Conservation (phyloP, 768 basidiomycete species). For the Filobasidium floriforme region DNA sequence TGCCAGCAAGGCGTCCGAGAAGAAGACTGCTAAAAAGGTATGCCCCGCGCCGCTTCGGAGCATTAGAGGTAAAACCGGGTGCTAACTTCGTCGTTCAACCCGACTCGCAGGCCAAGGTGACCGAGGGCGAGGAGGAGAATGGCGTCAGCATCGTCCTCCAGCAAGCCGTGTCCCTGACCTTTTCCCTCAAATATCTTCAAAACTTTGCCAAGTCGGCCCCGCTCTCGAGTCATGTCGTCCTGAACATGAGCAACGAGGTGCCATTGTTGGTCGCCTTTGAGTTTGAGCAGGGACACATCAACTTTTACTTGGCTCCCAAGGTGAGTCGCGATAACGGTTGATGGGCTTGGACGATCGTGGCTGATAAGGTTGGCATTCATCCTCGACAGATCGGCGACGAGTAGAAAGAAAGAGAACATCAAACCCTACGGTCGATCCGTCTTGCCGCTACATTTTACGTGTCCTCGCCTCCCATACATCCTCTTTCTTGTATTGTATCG, state of each 20-base stretch:
- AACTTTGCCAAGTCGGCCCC: constrained; percentile 88
- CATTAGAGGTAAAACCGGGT: background rate
- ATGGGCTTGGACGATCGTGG: background rate
- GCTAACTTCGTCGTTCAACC: too few relatives aligned
- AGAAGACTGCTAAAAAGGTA: constrained; percentile 34
- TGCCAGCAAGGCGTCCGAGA: constrained; percentile 6
- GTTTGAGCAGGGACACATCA: constrained; percentile 78
- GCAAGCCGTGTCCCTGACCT: constrained; percentile 79
- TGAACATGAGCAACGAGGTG: constrained; percentile 88
- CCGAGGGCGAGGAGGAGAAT: constrained; percentile 29
- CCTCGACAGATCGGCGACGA: constrained; percentile 13
- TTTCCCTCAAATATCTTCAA: constrained; percentile 92
- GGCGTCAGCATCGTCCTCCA: constrained; percentile 74
- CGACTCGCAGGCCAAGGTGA: constrained; percentile 33
- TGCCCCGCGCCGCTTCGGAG: background rate
- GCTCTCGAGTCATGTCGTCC: constrained; percentile 62
- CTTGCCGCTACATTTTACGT: background rate
- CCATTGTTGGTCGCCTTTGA: constrained; percentile 81
- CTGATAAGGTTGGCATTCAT: background rate
- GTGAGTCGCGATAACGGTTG: constrained; percentile 24
- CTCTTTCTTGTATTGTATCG: background rate
- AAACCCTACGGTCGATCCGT: background rate
- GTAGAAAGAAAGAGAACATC: constrained; percentile 4
- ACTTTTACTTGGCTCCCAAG: constrained; percentile 94
- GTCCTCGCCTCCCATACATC: background rate